Base-by-base conservation (phyloP, 1,284 basidiomycete species). In the Tylopilus orsonianus region DNA sequence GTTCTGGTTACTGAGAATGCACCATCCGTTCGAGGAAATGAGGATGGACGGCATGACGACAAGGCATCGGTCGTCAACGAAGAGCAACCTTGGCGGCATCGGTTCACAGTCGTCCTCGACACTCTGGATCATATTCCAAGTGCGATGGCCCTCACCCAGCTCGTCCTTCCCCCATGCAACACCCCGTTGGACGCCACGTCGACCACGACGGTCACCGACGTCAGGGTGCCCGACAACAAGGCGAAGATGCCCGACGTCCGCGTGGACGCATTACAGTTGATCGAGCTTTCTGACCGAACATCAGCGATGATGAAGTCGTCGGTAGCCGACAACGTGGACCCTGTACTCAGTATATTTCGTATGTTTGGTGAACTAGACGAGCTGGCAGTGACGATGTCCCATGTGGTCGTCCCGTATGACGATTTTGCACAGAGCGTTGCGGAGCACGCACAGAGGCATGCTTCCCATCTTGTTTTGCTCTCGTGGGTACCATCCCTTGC, bases 241-340 rank as follows among this genome's bases (percentile, higher is more conserved):
- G n/a, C n/a, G n/a, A n/a, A n/a, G n/a, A n/a, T n/a, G n/a, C n/a
- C n/a, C n/a, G n/a, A n/a, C n/a, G n/a, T n/a, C n/a, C n/a, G n/a
- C n/a, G 62, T 93, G 36, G 80, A 89, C 52, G 90, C 88, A 0
- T 80, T 96, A 12, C 86, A 93, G 23, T 77, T 97, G 23, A 82
- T 96, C 52, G 93, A 97, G 66, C 79, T 97, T 19, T 92, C 93
- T 1, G 91, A 96, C 43, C 90, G 95, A 58, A 90, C 90, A 1
- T 96, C 90, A 2, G 88, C 90, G 0, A 85, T 96, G 44, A 87
- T 97, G 80, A 90, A 86, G 62, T 92, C 90, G 8, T 86, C 90
- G 7, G 83, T 84, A 27, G 79, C 79, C 2, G 83, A 90, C 48
- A 77, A 74, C 8, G 83, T 82, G 16, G 96, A 98, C 61, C 84